phyloP scores from a whole-genome alignment of 306 rosid genomes.

The Ochetophila trinervis region DNA sequence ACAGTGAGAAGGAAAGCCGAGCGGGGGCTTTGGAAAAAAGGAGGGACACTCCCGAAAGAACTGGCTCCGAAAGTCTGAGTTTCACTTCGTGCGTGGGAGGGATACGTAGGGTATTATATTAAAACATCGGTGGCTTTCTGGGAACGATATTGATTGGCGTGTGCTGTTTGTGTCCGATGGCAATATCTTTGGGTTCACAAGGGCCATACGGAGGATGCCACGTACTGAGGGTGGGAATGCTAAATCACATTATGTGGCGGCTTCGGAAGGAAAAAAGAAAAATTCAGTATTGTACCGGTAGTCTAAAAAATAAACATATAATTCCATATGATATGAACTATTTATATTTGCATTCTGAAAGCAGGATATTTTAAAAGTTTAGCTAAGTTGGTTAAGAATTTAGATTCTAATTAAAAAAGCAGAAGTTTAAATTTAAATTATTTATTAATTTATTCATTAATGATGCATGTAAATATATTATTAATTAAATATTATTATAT shows the following conservation, averaged over 20 bases:
- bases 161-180: not conserved
- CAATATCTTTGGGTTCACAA: slow-evolving; percentile 1
- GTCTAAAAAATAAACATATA: too few species aligned
- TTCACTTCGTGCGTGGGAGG: slow-evolving; percentile 10
- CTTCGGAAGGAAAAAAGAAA: not conserved
- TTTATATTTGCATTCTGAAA: too few species aligned
- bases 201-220: slow-evolving; percentile 17
- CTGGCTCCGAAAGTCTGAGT: slow-evolving; percentile 18
- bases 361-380: too few species aligned
- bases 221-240: not conserved
- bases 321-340: too few species aligned
- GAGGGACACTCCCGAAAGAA: slow-evolving; percentile 21
- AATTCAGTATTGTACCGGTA: too few species aligned
- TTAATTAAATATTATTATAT: too few species aligned
- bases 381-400: too few species aligned
- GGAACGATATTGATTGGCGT: not conserved
- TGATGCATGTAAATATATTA: too few species aligned
- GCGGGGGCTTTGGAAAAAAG: slow-evolving; percentile 14
- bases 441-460: too few species aligned
- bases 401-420: too few species aligned
- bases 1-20: slow-evolving; percentile 10
- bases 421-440: too few species aligned
- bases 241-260: slow-evolving; percentile 5
- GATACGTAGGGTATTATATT: not conserved
- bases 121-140: not conserved